Base-by-base conservation (phyloP, 768 basidiomycete genomes). In the Trametes meyenii region DNA sequence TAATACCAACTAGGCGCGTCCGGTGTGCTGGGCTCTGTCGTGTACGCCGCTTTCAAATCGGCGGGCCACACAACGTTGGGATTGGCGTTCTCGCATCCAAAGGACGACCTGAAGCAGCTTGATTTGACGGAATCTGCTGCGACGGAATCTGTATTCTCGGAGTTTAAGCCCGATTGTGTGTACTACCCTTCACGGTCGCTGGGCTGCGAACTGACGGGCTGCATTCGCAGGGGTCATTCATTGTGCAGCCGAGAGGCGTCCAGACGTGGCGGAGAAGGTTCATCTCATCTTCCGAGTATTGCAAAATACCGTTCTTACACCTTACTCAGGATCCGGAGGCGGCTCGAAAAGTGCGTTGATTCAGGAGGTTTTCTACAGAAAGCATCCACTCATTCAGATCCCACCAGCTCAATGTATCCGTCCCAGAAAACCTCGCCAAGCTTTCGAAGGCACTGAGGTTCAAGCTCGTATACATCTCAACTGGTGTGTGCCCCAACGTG, bases 201-300 rank as follows among this genome's bases (percentile, higher is more conserved):
- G 8, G 10, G 17, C 11, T n/a, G 39, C 4, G 13, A 12, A 13
- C 21, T n/a, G 51, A 43, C 52, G 8, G 44, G 17, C 3, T 45
- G 16, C 6, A 17, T 19, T 7, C 53, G 67, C 70, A 90, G 88
- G 89, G 86, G 85, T 98, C 40, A 86, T 98, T 16, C 96, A 98
- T 70, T 97, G 95, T 69, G 96, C 96, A 14, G 96, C 96, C 2
- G 96, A 98, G 75, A 77, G 96, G 62, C 79, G 95, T 45, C 94
- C 96, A 5, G 95, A 98, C 70, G 90, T 93, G 13, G 95, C 94
- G 58, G 93, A 96, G 73, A 90, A 89, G 78, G 94, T 91, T 64
- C 81, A 72, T 8, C 26, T 14, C 36, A 5, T 17, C 10, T 6
- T 35, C 46, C 35, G 21, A 40, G 3, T 44, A 24, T 38, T 23